Evolutionary conservation across 495 filamentous ascomycete species (phyloP), one percentile per base, ranked within the genome.

Genomic region (Stereocaulon alpinum): DNA sequence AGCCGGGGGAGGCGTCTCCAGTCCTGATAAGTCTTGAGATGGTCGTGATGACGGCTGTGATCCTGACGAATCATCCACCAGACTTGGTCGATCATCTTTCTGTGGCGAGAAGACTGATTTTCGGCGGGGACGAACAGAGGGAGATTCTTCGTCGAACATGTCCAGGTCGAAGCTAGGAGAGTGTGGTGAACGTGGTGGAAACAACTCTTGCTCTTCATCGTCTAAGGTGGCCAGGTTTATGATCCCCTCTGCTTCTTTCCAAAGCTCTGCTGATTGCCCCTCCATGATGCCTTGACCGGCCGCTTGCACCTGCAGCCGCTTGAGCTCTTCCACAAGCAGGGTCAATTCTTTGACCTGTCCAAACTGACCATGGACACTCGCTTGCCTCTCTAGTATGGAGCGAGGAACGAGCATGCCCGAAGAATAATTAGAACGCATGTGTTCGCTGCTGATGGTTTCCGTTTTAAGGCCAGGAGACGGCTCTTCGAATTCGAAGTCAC

Each of bases 231-330:
- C 89, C 11, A 95, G 75, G 34, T 87, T 86, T 63, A 95, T 89
- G 49, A 95, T 92, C 17, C 86, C 85, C 67, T 95, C 88, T 6
- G 89, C 89, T 70, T 95, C 89, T 66, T 86, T 84, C 86, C 88
- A 95, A 41, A 90, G 74, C 47, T 80, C 75, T 55, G 76, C 75
- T 12, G 83, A 80, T 3, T 80, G 71, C 0, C 87, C 87, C 58
- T 77, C 66, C 27, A 87, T 71, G 51, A 92, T 75, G 40, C 79
- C 79, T 66, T 88, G 79, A 40, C 84, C 79, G 49, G 79, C 82
- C 9, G 82, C 89, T 58, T 80, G 75, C 48, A 79, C 72, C 24
- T 80, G 74, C 52, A 87, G 73, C 27, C 87, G 83, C 59, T 89
- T 90, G 51, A 91, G 76, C 54, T 93, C 80, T 68, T 91, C 84